These are phyloP conservation scores for Pisolithus marmoratus DNA, from an alignment of 768 basidiomycete species.

Conservation along the genomic window DNA sequence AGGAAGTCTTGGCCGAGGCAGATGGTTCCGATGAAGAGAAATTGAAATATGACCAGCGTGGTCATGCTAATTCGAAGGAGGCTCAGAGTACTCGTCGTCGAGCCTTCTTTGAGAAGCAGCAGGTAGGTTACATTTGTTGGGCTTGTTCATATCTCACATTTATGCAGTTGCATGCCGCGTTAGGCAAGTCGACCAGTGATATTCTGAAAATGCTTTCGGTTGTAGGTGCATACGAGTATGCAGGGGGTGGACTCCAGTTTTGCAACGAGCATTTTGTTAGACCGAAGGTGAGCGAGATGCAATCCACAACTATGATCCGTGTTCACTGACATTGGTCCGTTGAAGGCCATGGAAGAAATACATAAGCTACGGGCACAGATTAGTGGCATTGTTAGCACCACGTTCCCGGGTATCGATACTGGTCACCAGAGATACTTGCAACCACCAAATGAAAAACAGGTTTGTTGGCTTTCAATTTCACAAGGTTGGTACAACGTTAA, in stretches of 20 bases:
- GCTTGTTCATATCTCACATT: constrained; percentile 2
- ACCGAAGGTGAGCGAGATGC: constrained; percentile 57
- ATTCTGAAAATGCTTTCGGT: constrained; percentile 84
- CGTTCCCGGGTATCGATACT: constrained; percentile 60
- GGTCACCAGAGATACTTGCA: constrained; percentile 58
- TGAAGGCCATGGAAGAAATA: constrained; percentile 96
- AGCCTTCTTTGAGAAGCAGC: constrained; percentile 77
- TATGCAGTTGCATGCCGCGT: constrained; percentile 62
- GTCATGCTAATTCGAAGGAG: constrained; percentile 50
- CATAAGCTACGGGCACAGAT: constrained; percentile 92
- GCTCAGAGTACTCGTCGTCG: constrained; percentile 55
- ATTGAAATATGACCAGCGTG: constrained; percentile 40
- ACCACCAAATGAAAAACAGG: constrained; percentile 79
- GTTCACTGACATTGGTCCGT: neutral
- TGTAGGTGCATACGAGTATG: constrained; percentile 95
- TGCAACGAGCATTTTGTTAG: constrained; percentile 88
- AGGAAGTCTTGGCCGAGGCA: constrained; percentile 53
- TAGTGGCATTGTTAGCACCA: constrained; percentile 73
- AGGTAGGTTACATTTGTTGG: constrained; percentile 39
- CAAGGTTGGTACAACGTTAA: neutral
- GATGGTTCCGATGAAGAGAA: constrained; percentile 35
- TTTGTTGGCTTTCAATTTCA: constrained; percentile 21
- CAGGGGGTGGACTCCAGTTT: constrained; percentile 73
- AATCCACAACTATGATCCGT: neutral
- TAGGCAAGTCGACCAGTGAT: constrained; percentile 82